phyloP scores from a whole-genome alignment of 106 monocot species.

The Allium sativum region DNA sequence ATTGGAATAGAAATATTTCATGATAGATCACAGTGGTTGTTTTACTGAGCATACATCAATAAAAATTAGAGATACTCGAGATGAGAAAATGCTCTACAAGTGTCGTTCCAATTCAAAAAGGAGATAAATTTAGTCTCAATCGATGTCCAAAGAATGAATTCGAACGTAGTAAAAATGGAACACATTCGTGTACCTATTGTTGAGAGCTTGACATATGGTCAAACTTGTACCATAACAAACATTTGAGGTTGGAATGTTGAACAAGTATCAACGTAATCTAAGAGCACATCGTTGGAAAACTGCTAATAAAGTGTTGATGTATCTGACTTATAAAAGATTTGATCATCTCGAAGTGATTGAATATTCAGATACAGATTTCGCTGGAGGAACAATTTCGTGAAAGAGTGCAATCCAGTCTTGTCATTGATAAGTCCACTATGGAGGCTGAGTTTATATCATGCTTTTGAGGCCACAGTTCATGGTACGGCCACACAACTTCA shows the following conservation, averaged over 20 bases:
- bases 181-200: background rate
- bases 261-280: background rate
- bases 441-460: background rate
- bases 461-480: constrained; percentile 1
- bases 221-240: background rate
- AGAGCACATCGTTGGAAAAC: background rate
- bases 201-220: background rate
- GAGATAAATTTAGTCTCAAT: background rate
- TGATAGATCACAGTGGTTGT: background rate
- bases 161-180: background rate
- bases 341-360: background rate
- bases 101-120: background rate
- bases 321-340: background rate
- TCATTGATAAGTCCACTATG: background rate
- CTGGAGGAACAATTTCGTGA: constrained; percentile 4
- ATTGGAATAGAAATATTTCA: constrained; percentile 1
- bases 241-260: background rate
- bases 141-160: constrained; percentile 3
- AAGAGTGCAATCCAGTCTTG: constrained; percentile 5
- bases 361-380: background rate
- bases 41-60: background rate
- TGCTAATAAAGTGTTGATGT: background rate
- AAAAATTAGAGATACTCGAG: background rate
- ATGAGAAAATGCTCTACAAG: background rate
- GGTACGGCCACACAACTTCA: background rate